phyloP scores from a whole-genome alignment of 768 basidiomycete genomes.

The Amanita subjunquillea region DNA sequence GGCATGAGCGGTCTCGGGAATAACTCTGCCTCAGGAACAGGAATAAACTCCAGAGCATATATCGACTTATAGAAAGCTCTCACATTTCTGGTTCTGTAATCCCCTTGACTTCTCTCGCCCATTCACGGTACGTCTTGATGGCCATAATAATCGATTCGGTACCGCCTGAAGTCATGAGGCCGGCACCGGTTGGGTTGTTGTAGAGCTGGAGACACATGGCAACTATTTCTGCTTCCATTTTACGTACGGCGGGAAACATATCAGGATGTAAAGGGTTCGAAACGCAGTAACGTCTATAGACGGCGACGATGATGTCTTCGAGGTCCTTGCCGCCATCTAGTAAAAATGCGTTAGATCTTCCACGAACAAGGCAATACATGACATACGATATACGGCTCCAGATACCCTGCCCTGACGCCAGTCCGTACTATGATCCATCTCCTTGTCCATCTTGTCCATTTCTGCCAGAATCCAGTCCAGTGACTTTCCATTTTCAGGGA shows the following conservation, averaged over 20 bases:
- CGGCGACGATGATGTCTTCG: conserved; percentile 66
- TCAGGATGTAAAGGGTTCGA: conserved; percentile 91
- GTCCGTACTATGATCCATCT: conserved; percentile 31
- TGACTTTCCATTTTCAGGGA: conserved; percentile 56
- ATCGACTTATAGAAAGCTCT: conserved; percentile 12
- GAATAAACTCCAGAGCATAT: neutral
- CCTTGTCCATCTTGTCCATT: conserved; percentile 72
- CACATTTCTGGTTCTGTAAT: conserved; percentile 92
- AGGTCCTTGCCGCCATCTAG: conserved; percentile 79
- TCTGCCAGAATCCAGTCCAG: conserved; percentile 67
- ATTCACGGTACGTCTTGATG: conserved; percentile 88
- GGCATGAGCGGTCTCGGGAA: conserved; percentile 81
- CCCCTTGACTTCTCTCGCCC: conserved; percentile 78
- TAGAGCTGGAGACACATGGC: conserved; percentile 81
- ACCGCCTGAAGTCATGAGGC: conserved; percentile 90
- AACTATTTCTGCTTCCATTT: conserved; percentile 96
- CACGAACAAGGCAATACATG: neutral
- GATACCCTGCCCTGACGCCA: conserved; percentile 72
- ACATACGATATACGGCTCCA: conserved; percentile 80
- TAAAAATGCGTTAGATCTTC: neutral
- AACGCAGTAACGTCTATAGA: conserved; percentile 73
- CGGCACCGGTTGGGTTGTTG: conserved; percentile 77
- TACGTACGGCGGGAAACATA: conserved; percentile 83
- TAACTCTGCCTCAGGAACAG: conserved; percentile 47
- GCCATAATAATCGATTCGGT: conserved; percentile 97